Percentiles rank a stretch among this genome's conserved stretches.
These are phyloP conservation scores for Hippophae rhamnoides DNA, from an alignment of 306 rosid species.

Conservation along the genomic window DNA sequence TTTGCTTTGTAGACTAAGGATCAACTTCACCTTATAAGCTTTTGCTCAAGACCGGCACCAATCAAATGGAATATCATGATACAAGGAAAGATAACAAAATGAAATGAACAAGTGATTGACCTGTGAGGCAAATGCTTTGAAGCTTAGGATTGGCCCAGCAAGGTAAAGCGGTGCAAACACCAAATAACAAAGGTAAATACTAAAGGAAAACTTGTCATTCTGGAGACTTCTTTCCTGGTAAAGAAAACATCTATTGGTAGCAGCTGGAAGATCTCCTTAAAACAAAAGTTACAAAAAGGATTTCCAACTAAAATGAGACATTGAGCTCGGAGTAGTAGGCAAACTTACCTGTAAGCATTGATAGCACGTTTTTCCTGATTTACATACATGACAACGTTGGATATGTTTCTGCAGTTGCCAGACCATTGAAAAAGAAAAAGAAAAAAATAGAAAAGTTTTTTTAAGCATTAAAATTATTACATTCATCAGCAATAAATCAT, in stretches of 20 bases:
- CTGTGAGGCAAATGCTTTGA: constrained; percentile 96
- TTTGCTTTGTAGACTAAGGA: not conserved
- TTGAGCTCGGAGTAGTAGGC: constrained; percentile 19
- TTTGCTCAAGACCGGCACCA: constrained; percentile 8
- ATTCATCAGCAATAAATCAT: constrained; percentile 11
- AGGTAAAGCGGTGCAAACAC: constrained; percentile 84
- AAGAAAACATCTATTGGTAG: constrained; percentile 12
- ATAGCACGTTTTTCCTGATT: constrained; percentile 68
- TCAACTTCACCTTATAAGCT: constrained; percentile 10
- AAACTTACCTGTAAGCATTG: constrained; percentile 75
- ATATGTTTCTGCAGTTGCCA: constrained; percentile 66
- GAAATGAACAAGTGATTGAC: constrained; percentile 32
- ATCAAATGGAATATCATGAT: constrained; percentile 5
- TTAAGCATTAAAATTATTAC: constrained; percentile 1
- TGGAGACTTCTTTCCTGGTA: constrained; percentile 67
- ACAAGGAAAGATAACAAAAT: constrained; percentile 10
- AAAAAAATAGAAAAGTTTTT: not conserved
- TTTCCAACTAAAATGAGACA: constrained; percentile 14
- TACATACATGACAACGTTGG: constrained; percentile 68
- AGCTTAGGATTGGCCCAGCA: constrained; percentile 87
- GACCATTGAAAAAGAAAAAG: constrained; percentile 13
- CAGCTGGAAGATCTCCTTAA: constrained; percentile 12
- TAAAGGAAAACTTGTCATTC: constrained; percentile 45
- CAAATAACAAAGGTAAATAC: constrained; percentile 68
- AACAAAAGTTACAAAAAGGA: constrained; percentile 10